Evolutionary conservation across 2,329 filamentous ascomycete genomes (phyloP).

Genomic region (Piedraia hortae): DNA sequence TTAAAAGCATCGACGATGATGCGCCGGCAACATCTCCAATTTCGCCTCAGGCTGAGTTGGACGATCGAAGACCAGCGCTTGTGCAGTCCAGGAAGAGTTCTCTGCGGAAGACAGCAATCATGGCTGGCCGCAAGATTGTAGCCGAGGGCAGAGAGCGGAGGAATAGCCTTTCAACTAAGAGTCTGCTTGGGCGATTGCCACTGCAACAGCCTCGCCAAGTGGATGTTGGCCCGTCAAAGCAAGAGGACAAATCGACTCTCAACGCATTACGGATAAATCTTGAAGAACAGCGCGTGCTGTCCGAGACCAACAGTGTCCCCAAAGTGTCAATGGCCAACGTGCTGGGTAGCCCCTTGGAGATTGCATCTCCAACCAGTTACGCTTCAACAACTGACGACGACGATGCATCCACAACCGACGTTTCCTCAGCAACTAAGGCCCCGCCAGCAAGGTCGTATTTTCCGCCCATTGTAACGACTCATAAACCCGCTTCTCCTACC

Average conservation of each 20-base stretch:
- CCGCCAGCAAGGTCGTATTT: constrained; percentile 11
- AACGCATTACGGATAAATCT: constrained; percentile 7
- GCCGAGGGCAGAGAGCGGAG: constrained; percentile 28
- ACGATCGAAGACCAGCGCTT: constrained; percentile 20
- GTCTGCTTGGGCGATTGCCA: constrained; percentile 7
- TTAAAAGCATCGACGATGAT: constrained; percentile 12
- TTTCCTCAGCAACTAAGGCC: constrained; percentile 3
- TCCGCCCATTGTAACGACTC: constrained; percentile 4
- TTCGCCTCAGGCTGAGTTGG: constrained; percentile 16
- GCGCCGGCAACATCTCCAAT: constrained; percentile 4
- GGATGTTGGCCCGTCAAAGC: constrained; percentile 1
- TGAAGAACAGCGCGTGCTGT: constrained; percentile 14
- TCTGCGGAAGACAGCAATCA: constrained; percentile 58
- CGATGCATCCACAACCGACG: constrained; percentile 36
- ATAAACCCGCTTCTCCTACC: constrained; percentile 4
- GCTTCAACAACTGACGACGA: constrained; percentile 66
- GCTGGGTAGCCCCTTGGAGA: constrained; percentile 9
- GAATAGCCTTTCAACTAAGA: constrained; percentile 13
- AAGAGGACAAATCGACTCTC: not conserved
- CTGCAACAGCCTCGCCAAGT: constrained; percentile 2
- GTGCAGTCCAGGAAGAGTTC: constrained; percentile 55
- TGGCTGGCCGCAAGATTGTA: constrained; percentile 37
- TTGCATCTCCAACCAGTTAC: constrained; percentile 23
- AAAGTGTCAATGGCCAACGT: constrained; percentile 5
- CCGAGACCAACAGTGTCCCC: constrained; percentile 7